Evolutionary conservation across 257 asterid genomes (phyloP), one percentile per base, ranked within the genome.

Genomic region (Prunella vulgaris): DNA sequence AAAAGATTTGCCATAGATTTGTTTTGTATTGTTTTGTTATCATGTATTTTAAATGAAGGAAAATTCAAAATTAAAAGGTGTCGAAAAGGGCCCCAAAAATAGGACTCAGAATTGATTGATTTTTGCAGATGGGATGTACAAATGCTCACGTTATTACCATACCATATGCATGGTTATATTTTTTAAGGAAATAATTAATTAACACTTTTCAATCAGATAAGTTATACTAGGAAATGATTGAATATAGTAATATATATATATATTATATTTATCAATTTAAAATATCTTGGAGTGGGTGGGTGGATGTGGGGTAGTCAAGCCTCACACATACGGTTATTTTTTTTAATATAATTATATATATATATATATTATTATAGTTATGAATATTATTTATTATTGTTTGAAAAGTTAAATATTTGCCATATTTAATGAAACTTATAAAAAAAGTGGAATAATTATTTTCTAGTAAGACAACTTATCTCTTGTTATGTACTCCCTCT

Each of bases 1-100:
- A 22, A 37, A 30, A 65, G 74, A 74, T 78, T 78, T 52, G 28
- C 6, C 17, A 74, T 74, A 64, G 76, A 74, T 73, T 73, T 70
- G 67, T 78, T 59, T 69, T 73, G 65, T 73, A 35, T 58, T 48
- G 15, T 40, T 56, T 54, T 70, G 8, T 44, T 33, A 22, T 35
- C 27, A n/a, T 49, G 14, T 52, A 12, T 61, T 25, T 25, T 6
- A 7, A n/a, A 15, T 27, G 13, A 0, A 2, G 8, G 5, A 10
- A 24, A 15, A n/a, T 42, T 32, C 17, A 18, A 7, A 25, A 21
- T 13, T 10, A 18, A 52, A 60, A 44, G 35, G 4, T 10, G 12
- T 32, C 37, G 51, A 15, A 28, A 40, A 37, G 83, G 78, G 42
- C 38, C 78, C 59, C 68, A 69, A 71, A 71, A 60, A 57, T 46